Evolutionary conservation across 371 early-diverging fungal genomes (phyloP).

Genomic region (Mortierella sp.): DNA sequence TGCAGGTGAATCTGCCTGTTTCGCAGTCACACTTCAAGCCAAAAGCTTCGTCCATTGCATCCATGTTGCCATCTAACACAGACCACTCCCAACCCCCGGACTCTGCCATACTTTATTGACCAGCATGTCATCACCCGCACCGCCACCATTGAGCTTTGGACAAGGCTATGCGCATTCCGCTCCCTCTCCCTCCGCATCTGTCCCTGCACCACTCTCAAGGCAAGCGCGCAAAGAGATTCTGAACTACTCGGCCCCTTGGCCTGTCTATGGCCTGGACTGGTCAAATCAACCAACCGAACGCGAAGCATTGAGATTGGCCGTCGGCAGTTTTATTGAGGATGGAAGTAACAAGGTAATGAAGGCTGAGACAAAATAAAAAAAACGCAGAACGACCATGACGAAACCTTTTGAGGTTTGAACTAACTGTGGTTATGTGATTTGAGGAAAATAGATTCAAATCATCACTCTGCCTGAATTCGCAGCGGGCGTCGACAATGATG

Average conservation of each 20-base stretch:
- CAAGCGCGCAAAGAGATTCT: conserved; percentile 78
- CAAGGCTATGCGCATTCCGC: conserved; percentile 46
- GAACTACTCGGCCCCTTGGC: conserved; percentile 87
- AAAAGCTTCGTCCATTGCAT: too few relatives aligned
- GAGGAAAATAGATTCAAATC: conserved; percentile 66
- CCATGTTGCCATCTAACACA: too few relatives aligned
- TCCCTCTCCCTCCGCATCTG: conserved; percentile 18
- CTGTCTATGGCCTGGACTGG: conserved; percentile 91
- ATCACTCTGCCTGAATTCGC: conserved; percentile 67
- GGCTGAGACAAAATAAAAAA: not conserved
- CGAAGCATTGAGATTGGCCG: conserved; percentile 80
- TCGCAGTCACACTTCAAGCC: too few relatives aligned
- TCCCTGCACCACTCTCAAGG: conserved; percentile 18
- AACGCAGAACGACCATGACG: too few relatives aligned
- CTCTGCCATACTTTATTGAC: too few relatives aligned
- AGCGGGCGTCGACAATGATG: conserved; percentile 30
- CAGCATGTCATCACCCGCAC: conserved; percentile 31
- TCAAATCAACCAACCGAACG: conserved; percentile 72
- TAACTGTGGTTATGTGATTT: too few relatives aligned
- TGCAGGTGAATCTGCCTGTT: too few relatives aligned
- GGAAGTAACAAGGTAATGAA: conserved; percentile 78
- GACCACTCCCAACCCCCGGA: too few relatives aligned
- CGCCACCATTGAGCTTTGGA: conserved; percentile 34
- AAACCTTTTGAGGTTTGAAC: not conserved
- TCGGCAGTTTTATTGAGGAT: conserved; percentile 88